Base-by-base conservation (phyloP, 2,329 filamentous ascomycete species). In the Aspergillus pseudonomiae region DNA sequence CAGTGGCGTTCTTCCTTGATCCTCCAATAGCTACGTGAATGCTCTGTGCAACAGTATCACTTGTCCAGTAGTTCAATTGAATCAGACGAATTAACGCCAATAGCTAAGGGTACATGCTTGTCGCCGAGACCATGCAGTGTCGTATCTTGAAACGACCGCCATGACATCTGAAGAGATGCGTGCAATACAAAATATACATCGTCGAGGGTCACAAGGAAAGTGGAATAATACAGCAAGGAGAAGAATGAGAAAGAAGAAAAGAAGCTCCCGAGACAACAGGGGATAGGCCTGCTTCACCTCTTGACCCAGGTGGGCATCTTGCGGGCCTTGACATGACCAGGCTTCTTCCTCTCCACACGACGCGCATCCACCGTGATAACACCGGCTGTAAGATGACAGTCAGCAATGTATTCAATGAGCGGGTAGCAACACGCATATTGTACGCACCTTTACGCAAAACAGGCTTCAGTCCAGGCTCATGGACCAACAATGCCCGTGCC, bases 281-380 rank as follows among this genome's bases (percentile, higher is more conserved):
- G 68, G 65, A 63, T 62, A 67, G 67, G 67, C 59, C 59, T 61
- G 16, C 62, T 67, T 79, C 70, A 89, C 78, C 88, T 84, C 88
- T 97, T 98, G 85, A 98, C 94, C 95, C 96, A 99, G 73, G 95
- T 87, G 65, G 94, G 94, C 88, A 91, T 96, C 89, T 99, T 99
- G 81, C 95, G 91, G 63, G 95, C 94, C 86, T 99, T 99, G 82
- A 96, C 81, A 75, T 93, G 92, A 71, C 95, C 96, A 62, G 93
- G 88, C 87, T 99, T 98, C 89, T 99, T 99, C 79, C 95, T 94
- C 83, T 99, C 95, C 70, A 99, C 96, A 75, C 85, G 89, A 82
- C 94, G 93, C 63, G 90, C 87, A 82, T 99, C 94, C 75, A 94
- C 91, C 59, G 94, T 96, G 68, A 99, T 87, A 79, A 91, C 93